phyloP scores from a whole-genome alignment of 2,329 filamentous ascomycete genomes.

The Thermothelomyces thermophilus region DNA sequence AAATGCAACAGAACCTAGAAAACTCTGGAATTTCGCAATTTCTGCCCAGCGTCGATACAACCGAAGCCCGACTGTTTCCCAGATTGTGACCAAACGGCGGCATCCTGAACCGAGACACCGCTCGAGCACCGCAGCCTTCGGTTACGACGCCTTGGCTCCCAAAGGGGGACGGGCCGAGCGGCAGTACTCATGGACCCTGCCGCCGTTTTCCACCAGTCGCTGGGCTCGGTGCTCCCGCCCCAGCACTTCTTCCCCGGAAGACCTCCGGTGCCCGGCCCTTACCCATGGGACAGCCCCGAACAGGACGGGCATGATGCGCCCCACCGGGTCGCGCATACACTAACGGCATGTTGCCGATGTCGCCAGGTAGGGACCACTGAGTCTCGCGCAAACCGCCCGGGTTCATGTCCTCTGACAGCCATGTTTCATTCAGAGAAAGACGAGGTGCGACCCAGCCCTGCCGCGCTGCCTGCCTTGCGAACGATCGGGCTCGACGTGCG shows the following conservation, averaged over 20 bases:
- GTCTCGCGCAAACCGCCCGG: background rate
- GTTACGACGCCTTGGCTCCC: background rate
- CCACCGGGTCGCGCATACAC: conserved; percentile 65
- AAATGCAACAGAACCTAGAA: background rate
- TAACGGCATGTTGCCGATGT: conserved; percentile 75
- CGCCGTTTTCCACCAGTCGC: conserved; percentile 54
- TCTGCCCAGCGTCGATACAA: background rate
- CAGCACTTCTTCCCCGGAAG: conserved; percentile 24
- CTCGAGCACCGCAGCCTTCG: background rate
- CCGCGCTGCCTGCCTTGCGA: conserved; percentile 91
- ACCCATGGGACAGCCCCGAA: conserved; percentile 37
- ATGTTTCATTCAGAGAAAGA: conserved; percentile 73
- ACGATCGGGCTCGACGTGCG: conserved; percentile 82
- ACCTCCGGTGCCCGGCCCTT: conserved; percentile 24
- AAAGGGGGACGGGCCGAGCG: background rate
- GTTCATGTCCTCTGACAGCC: conserved; percentile 3
- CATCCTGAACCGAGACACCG: background rate
- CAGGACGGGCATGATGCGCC: conserved; percentile 45
- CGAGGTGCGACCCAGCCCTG: conserved; percentile 86
- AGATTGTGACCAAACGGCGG: background rate
- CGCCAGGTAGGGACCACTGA: conserved; percentile 55
- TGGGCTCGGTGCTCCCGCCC: conserved; percentile 34
- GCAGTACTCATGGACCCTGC: conserved; percentile 48
- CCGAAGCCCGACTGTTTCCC: background rate
- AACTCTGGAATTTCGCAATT: background rate